phyloP scores from a whole-genome alignment of 208 protist species.

The Wallacemonas sp. region DNA sequence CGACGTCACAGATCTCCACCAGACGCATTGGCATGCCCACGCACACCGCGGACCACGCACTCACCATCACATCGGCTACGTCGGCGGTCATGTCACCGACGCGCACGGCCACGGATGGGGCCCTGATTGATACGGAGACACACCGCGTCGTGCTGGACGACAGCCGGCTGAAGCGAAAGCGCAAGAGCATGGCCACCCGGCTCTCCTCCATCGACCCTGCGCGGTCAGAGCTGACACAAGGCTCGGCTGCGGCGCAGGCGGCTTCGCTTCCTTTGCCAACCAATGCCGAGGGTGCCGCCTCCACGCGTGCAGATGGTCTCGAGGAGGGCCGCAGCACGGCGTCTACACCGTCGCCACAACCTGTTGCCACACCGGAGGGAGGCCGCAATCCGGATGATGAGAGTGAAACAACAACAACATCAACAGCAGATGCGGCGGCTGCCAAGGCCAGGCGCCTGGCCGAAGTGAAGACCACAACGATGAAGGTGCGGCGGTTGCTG shows the following conservation, averaged over 20 bases:
- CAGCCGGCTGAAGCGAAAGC: slow-evolving; percentile 5
- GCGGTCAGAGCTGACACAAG: background rate
- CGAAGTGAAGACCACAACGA: background rate
- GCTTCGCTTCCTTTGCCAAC: background rate
- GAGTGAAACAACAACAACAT: too few species aligned
- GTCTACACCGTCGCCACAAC: slow-evolving; percentile 1
- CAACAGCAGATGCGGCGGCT: too few species aligned
- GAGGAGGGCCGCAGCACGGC: background rate
- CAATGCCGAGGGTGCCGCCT: background rate
- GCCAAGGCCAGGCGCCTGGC: background rate
- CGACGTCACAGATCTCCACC: background rate
- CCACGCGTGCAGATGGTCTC: background rate
- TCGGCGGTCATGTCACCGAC: background rate
- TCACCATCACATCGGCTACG: too few species aligned
- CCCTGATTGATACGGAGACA: background rate
- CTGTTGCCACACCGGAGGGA: too few species aligned
- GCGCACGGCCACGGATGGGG: background rate
- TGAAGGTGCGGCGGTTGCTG: slow-evolving; percentile 9
- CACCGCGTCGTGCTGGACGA: background rate
- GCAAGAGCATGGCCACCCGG: slow-evolving; percentile 1
- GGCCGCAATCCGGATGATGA: too few species aligned
- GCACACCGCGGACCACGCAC: too few species aligned
- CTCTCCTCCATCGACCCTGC: background rate
- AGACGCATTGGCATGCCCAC: too few species aligned
- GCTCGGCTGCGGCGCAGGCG: background rate